Conservation (phyloP, 2,329 filamentous ascomycete species). For the Sporothrix brunneoviolacea region DNA sequence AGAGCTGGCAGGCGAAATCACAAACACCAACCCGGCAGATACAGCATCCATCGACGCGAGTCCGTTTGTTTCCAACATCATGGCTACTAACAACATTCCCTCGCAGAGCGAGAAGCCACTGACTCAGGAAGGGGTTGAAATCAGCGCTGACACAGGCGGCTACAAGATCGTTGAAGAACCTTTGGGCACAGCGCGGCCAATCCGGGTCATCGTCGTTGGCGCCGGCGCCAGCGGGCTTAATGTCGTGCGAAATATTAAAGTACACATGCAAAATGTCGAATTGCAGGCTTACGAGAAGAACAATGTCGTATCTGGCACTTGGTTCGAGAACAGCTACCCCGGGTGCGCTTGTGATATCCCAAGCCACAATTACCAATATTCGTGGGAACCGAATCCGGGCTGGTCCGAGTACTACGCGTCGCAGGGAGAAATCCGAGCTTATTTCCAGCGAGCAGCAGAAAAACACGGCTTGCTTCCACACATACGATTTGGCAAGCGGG, state of each 20-base stretch:
- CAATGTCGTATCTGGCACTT: constrained; percentile 13
- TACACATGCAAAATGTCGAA: constrained; percentile 14
- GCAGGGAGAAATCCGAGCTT: constrained; percentile 14
- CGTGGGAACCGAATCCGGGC: constrained; percentile 16
- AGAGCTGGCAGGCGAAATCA: too few relatives aligned
- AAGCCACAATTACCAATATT: constrained; percentile 16
- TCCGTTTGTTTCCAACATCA: too few relatives aligned
- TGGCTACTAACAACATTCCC: too few relatives aligned
- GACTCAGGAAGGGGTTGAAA: too few relatives aligned
- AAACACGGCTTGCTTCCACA: constrained; percentile 12
- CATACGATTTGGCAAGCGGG: constrained; percentile 13
- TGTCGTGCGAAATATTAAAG: constrained; percentile 9
- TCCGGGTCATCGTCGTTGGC: constrained; percentile 34
- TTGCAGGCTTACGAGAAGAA: constrained; percentile 19
- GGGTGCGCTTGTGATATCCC: constrained; percentile 21
- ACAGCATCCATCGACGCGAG: too few relatives aligned
- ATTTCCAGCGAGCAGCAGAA: constrained; percentile 8
- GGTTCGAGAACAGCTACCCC: constrained; percentile 20
- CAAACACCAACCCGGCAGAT: too few relatives aligned
- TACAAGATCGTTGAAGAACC: constrained; percentile 13
- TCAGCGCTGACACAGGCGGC: neutral
- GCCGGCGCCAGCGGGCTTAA: constrained; percentile 28
- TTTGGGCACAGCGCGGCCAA: constrained; percentile 10
- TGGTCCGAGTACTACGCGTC: constrained; percentile 17
- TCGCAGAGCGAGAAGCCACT: too few relatives aligned